Percentiles rank a stretch among this genome's conserved stretches.
Evolutionary conservation across 1,284 basidiomycete genomes (phyloP).

Genomic region (Heterobasidion parviporum): DNA sequence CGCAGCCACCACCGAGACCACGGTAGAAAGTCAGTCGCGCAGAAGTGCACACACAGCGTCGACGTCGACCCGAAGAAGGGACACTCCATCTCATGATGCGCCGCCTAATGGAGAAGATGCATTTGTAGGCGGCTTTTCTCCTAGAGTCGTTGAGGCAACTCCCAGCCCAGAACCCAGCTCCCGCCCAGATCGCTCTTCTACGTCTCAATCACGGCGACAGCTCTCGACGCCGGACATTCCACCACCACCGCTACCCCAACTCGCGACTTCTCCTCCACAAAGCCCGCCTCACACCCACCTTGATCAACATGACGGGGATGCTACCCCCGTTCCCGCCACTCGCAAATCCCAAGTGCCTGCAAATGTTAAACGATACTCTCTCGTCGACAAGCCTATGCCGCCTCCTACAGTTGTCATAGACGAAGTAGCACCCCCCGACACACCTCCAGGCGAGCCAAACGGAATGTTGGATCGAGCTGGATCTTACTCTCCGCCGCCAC

Average conservation of each 20-base stretch:
- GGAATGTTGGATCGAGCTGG: neutral
- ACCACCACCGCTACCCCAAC: constrained; percentile 6
- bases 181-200: constrained; percentile 3
- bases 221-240: constrained; percentile 6
- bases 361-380: constrained; percentile 66
- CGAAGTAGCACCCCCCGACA: constrained; percentile 29
- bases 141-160: constrained; percentile 11
- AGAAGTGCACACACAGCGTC: constrained; percentile 9
- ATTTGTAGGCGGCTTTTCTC: constrained; percentile 46
- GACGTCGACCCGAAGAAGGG: constrained; percentile 18
- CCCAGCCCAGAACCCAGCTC: constrained; percentile 5
- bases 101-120: constrained; percentile 22
- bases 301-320: constrained; percentile 16
- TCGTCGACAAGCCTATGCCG: constrained; percentile 56
- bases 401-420: constrained; percentile 44
- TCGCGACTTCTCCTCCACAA: constrained; percentile 9
- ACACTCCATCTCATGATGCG: constrained; percentile 23
- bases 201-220: constrained; percentile 4
- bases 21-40: constrained; percentile 13
- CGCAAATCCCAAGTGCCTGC: constrained; percentile 36
- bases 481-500: neutral
- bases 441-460: neutral
- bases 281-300: constrained; percentile 3
- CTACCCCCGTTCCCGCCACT: constrained; percentile 23
- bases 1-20: constrained; percentile 6